These are phyloP conservation scores for Tolypocladium sp. DNA, from an alignment of 2,329 filamentous ascomycete species.

Conservation along the genomic window DNA sequence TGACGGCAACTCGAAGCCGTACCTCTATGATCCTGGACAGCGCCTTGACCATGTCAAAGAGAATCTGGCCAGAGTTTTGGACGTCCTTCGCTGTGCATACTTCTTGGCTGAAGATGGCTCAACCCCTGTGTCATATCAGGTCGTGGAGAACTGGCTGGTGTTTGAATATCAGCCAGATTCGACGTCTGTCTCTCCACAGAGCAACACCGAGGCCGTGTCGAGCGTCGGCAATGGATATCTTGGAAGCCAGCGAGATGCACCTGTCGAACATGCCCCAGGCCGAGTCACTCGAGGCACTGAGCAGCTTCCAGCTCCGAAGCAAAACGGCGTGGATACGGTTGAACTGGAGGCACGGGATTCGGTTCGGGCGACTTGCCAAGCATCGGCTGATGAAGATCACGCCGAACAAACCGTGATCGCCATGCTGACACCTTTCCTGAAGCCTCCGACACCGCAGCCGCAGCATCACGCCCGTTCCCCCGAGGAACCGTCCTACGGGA, in stretches of 20 bases:
- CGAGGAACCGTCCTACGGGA: conserved; percentile 42
- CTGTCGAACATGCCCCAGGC: background rate
- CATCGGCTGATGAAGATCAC: conserved; percentile 13
- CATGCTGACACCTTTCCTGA: conserved; percentile 40
- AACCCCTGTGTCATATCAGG: conserved; percentile 26
- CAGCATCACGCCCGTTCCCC: conserved; percentile 19
- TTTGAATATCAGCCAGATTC: conserved; percentile 21
- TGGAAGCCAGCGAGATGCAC: background rate
- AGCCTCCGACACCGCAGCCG: conserved; percentile 32
- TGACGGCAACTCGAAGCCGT: conserved; percentile 28
- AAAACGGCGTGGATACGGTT: background rate
- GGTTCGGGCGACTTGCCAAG: background rate
- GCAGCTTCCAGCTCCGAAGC: background rate
- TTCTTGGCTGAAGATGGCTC: conserved; percentile 31
- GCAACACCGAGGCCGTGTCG: background rate
- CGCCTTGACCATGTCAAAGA: conserved; percentile 24
- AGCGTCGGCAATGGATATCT: background rate
- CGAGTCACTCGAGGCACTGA: background rate
- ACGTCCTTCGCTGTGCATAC: conserved; percentile 38
- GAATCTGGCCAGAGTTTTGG: conserved; percentile 36
- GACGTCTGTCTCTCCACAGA: background rate
- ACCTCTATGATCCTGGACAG: conserved; percentile 20
- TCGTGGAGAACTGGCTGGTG: conserved; percentile 17
- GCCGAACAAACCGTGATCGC: conserved; percentile 32
- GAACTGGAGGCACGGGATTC: background rate